Base-by-base conservation (phyloP, 2,329 filamentous ascomycete genomes). In the Xylariaceae sp. region DNA sequence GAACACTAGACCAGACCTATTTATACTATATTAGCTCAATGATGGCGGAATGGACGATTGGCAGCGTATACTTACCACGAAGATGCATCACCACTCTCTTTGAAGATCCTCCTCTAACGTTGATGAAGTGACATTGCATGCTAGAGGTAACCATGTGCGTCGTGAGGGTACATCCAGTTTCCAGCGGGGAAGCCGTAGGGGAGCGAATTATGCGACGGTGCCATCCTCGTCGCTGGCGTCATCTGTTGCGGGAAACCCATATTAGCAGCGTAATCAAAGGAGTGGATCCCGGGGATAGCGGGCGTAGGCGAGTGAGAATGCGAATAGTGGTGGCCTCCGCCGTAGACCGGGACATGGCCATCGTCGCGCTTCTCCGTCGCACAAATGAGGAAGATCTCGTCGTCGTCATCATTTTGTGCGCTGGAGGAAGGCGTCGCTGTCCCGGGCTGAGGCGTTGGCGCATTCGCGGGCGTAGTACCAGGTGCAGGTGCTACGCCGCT, bases 261-360 rank as follows among this genome's bases (percentile, higher is more conserved):
- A 64, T 71, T 69, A 71, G 68, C 60, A 62, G 61, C 53, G 44
- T 67, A 65, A 57, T 68, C 65, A 60, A 67, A 62, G 2, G 66
- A 57, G 43, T 65, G 65, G 41, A 66, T 58, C 41, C 65, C 61
- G 40, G 59, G 57, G 10, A 60, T 59, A 20, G 56, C 47, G 20
- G 63, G 50, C 58, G 59, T 47, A 26, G 57, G 57, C 48, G 60
- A 60, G 42, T 61, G 62, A 44, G 60, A 45, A 40, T 63, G 56
- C 41, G 61, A 56, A 48, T 64, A 61, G 48, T 64, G 61, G 16
- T 48, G 52, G 19, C 58, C 40, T 40, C 42, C 23, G 32, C 47
- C 32, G 43, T 61, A 60, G 6, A 26, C 40, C 18, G 54, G 41
- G 19, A 23, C 45, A 62, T 66, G 42, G 43, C 46, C 46, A 9